These are phyloP conservation scores for Chalaropsis thielavioides DNA, from an alignment of 2,329 filamentous ascomycete genomes.

Conservation along the genomic window DNA sequence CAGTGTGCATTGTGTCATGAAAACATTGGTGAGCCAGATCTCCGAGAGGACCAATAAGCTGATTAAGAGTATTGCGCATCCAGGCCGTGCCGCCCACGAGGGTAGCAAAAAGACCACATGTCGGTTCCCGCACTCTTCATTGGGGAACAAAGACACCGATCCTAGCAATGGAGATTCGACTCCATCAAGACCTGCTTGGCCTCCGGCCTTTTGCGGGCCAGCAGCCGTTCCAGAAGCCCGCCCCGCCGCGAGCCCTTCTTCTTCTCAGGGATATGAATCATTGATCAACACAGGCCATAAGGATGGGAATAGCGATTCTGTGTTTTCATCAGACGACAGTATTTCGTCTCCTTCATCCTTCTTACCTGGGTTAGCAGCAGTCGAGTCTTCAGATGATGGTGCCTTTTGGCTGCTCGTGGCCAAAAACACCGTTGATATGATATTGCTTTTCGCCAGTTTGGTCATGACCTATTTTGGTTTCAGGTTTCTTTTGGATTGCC, in stretches of 20 bases:
- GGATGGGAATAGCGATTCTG: neutral
- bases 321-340: neutral
- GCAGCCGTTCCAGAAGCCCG: neutral
- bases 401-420: neutral
- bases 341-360: neutral
- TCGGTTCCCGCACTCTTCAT: constrained; percentile 10
- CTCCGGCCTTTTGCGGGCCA: constrained; percentile 12
- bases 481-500: neutral
- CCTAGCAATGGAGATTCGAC: neutral
- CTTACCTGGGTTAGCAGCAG: neutral
- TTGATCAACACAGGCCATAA: constrained; percentile 5
- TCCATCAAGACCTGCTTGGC: constrained; percentile 14
- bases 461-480: neutral
- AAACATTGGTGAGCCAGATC: constrained; percentile 11
- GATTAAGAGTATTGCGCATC: neutral
- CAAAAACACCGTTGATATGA: neutral
- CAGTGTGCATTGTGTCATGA: constrained; percentile 15
- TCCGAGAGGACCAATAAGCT: constrained; percentile 10
- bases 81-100: neutral
- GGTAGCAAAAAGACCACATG: neutral
- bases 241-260: neutral
- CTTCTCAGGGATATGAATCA: neutral
- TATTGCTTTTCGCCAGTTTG: neutral
- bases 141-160: neutral
- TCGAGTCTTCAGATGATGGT: neutral